These are phyloP conservation scores for Claviceps digitariae DNA, from an alignment of 2,329 filamentous ascomycete genomes.

Conservation along the genomic window DNA sequence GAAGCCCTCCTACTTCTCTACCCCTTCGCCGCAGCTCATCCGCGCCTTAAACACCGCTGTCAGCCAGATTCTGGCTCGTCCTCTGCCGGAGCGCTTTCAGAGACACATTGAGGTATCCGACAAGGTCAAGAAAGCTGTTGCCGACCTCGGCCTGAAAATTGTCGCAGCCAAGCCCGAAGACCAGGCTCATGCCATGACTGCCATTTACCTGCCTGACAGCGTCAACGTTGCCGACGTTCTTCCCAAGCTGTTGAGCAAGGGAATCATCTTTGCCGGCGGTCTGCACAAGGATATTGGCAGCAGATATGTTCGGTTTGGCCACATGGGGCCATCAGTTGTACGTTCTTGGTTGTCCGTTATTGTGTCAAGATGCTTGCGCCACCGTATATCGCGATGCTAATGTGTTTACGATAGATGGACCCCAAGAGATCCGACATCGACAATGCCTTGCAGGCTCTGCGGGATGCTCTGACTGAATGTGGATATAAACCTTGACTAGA, in stretches of 20 bases:
- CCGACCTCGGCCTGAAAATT: constrained; percentile 73
- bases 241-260: constrained; percentile 71
- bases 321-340: constrained; percentile 90
- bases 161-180: constrained; percentile 74
- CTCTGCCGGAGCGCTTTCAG: constrained; percentile 71
- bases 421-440: constrained; percentile 69
- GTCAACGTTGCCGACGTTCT: constrained; percentile 71
- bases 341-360: constrained; percentile 19
- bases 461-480: constrained; percentile 59
- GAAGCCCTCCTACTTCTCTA: constrained; percentile 97
- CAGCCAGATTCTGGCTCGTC: constrained; percentile 68
- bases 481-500: constrained; percentile 41
- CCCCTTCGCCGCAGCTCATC: constrained; percentile 84
- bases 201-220: constrained; percentile 83
- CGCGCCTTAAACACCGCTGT: constrained; percentile 85
- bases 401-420: constrained; percentile 44
- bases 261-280: constrained; percentile 87
- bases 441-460: constrained; percentile 66
- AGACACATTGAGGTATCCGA: constrained; percentile 68
- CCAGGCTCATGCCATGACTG: constrained; percentile 96
- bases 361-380: not conserved
- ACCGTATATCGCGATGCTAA: not conserved
- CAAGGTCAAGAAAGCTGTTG: constrained; percentile 72
- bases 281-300: constrained; percentile 90
- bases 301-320: constrained; percentile 90